Conservation (phyloP, 2,329 filamentous ascomycete genomes). For the Fusarium tricinctum region DNA sequence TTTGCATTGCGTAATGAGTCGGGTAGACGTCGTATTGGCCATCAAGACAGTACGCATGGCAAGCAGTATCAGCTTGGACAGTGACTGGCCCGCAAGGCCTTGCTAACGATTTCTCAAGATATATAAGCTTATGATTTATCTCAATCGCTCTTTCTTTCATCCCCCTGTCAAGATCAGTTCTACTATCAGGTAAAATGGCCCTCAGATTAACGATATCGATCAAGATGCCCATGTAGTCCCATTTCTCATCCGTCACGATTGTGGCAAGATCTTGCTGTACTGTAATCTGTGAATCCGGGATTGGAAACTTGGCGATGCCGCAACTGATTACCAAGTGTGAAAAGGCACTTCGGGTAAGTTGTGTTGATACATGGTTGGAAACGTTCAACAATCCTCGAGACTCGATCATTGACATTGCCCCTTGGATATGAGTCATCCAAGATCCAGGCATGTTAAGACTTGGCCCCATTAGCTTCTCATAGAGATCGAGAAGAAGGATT, state of each 20-base stretch:
- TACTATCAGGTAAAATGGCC: too few relatives aligned
- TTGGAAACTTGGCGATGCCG: not conserved
- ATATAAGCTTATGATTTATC: not conserved
- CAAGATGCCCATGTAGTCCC: too few relatives aligned
- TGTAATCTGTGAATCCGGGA: too few relatives aligned
- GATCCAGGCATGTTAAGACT: not conserved
- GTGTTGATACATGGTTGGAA: not conserved
- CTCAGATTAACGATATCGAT: too few relatives aligned
- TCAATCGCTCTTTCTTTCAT: too few relatives aligned
- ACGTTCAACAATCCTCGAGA: not conserved
- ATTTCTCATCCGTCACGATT: too few relatives aligned
- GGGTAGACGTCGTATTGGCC: not conserved
- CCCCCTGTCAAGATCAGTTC: too few relatives aligned
- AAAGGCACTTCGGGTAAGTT: not conserved
- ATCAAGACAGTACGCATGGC: not conserved
- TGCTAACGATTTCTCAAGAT: not conserved
- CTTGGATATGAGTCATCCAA: not conserved
- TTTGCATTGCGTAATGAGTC: not conserved
- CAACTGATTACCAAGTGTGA: not conserved
- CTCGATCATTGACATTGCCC: not conserved
- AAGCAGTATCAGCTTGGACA: not conserved
- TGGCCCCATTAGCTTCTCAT: not conserved
- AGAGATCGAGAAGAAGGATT: not conserved
- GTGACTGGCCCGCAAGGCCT: too few relatives aligned
- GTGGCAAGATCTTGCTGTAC: too few relatives aligned